These are phyloP conservation scores for Carex pumila DNA, from an alignment of 176 grass and related monocot genomes.

Conservation along the genomic window DNA sequence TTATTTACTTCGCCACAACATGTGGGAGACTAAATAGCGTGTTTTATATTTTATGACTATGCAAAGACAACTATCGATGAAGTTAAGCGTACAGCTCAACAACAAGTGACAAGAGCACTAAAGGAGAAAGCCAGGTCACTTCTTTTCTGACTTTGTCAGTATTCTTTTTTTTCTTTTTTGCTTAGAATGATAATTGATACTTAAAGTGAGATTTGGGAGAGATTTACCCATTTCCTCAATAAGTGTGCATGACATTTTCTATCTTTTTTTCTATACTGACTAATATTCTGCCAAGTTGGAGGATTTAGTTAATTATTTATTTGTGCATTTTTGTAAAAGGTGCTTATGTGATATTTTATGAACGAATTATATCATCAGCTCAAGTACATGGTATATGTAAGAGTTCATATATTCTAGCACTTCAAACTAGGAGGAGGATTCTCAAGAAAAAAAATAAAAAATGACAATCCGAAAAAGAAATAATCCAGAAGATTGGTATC, in stretches of 20 bases:
- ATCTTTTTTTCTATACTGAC: not conserved
- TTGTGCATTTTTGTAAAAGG: not conserved
- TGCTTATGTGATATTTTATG: not conserved
- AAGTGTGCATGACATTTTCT: not conserved
- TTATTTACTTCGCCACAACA: slow-evolving; percentile 6
- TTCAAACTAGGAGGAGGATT: not conserved
- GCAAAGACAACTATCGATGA: slow-evolving; percentile 90
- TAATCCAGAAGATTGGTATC: not conserved
- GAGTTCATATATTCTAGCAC: not conserved
- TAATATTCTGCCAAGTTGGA: not conserved
- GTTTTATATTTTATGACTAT: slow-evolving; percentile 17
- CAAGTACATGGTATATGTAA: not conserved
- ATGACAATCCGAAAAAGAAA: not conserved
- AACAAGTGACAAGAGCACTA: slow-evolving; percentile 74
- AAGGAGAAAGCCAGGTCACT: slow-evolving; percentile 77
- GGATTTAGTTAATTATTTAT: not conserved
- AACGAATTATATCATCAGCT: not conserved
- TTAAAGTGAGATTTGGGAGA: not conserved
- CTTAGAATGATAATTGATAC: not conserved
- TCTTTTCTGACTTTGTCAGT: not conserved
- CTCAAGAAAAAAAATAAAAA: not conserved
- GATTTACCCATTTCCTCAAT: not conserved
- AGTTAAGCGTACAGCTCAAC: slow-evolving; percentile 88
- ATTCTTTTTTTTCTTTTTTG: not conserved
- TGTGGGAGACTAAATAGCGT: not conserved